phyloP scores from a whole-genome alignment of 2,329 filamentous ascomycete species.

The Cercospora sp. region DNA sequence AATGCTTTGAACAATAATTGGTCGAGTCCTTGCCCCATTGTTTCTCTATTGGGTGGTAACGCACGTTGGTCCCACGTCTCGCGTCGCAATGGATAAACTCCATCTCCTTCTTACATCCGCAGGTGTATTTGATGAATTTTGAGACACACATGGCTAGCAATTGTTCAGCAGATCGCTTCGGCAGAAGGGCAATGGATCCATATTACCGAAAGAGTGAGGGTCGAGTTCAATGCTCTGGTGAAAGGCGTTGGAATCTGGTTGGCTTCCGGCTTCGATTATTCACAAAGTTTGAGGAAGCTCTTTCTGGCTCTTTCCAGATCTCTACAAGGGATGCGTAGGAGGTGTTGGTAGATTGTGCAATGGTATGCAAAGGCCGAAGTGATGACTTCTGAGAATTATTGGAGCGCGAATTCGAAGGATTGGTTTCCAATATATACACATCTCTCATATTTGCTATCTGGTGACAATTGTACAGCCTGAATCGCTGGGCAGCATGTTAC shows the following conservation, averaged over 20 bases:
- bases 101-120: slow-evolving; percentile 6
- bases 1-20: slow-evolving; percentile 9
- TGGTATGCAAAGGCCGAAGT: background rate
- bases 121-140: slow-evolving; percentile 4
- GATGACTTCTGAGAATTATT: background rate
- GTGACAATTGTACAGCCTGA: background rate
- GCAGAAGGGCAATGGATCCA: background rate
- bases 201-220: background rate
- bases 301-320: background rate
- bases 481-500: background rate
- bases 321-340: background rate
- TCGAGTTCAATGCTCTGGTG: background rate
- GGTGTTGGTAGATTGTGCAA: background rate
- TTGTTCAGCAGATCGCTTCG: background rate
- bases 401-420: background rate
- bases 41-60: background rate
- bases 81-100: slow-evolving; percentile 4
- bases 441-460: background rate
- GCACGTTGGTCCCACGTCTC: background rate
- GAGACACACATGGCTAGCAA: background rate
- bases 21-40: background rate
- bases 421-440: background rate
- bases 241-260: background rate
- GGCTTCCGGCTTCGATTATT: too few relatives aligned
- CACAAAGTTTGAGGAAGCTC: background rate